Evolutionary conservation across 2,329 filamentous ascomycete genomes (phyloP), one percentile per base, ranked within the genome.

Genomic region (Boeremia lycopersici): DNA sequence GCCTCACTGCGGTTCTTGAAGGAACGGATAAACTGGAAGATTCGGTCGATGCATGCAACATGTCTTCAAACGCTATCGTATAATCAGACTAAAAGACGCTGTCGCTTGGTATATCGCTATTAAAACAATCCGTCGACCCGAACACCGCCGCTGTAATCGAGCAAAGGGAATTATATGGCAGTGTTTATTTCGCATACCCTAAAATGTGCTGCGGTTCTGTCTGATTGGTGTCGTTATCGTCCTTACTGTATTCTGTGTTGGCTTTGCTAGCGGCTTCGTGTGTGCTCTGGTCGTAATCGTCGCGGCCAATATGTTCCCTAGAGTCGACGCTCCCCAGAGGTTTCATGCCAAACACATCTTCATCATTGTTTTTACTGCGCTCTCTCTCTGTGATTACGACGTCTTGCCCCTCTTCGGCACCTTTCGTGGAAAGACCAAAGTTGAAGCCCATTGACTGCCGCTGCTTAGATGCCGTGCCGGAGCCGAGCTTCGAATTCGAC

Each of bases 281-380:
- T 23, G 54, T 25, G 30, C 40, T 39, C 19, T 28, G 39, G n/a
- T 53, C 46, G 7, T 46, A 50, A 26, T 55, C 41, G 6, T 49
- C 44, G 15, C 43, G 33, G 8, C 40, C 47, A 13, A 60, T 45
- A 10, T 49, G 36, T 25, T 65, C 64, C 17, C 54, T 45, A 3
- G 61, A 67, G 23, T 66, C 64, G 6, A 55, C 25, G 23, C 57
- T 65, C 3, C 52, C 52, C 5, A 64, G 42, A 0, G 49, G 50
- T 23, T 36, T 50, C 64, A 68, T 61, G 2, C 60, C 62, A 30
- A 66, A 68, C 2, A 55, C 33, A 10, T 56, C 34, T 4, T 55
- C 47, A 43, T 52, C 31, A 54, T 54, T 51, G 6, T 39, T 33
- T 3, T 28, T 48, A 23, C 9, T 29, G 26, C 44, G 50, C 38